These are phyloP conservation scores for Epichloe typhina DNA, from an alignment of 2,329 filamentous ascomycete species.

Conservation along the genomic window DNA sequence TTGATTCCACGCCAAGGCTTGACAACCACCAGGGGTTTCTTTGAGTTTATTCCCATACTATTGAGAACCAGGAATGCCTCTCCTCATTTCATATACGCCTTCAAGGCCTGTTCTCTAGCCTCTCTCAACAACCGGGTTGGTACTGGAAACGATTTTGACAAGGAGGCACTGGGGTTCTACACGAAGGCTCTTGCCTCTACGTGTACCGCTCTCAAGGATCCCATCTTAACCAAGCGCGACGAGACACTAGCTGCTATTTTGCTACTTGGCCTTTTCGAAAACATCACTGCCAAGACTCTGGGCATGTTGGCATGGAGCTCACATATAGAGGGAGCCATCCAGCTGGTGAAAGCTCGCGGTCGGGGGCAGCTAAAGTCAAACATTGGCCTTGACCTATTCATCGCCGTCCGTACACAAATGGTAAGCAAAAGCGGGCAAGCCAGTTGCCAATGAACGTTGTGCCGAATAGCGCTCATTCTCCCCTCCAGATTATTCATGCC, in stretches of 20 bases:
- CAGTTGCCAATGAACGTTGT: too few relatives aligned
- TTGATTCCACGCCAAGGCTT: slow-evolving; percentile 33
- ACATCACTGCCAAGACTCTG: slow-evolving; percentile 40
- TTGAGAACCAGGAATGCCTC: slow-evolving; percentile 28
- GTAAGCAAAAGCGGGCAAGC: slow-evolving; percentile 15
- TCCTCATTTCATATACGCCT: slow-evolving; percentile 38
- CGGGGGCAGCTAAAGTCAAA: slow-evolving; percentile 38
- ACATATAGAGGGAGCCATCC: slow-evolving; percentile 48
- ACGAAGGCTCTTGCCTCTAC: slow-evolving; percentile 38
- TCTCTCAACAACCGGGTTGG: slow-evolving; percentile 38
- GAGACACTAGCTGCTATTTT: slow-evolving; percentile 44
- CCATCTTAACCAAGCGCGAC: slow-evolving; percentile 34
- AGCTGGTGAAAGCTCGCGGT: slow-evolving; percentile 43
- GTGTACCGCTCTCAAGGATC: slow-evolving; percentile 37
- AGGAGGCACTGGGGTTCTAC: slow-evolving; percentile 34
- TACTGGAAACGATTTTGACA: slow-evolving; percentile 18
- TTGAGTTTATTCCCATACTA: slow-evolving; percentile 38
- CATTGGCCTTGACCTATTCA: slow-evolving; percentile 40
- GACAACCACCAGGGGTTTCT: slow-evolving; percentile 33
- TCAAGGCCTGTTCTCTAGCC: slow-evolving; percentile 44
- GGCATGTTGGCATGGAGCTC: slow-evolving; percentile 46
- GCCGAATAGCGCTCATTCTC: background rate
- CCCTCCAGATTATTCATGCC: slow-evolving; percentile 38
- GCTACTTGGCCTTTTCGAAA: slow-evolving; percentile 46
- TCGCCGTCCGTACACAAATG: slow-evolving; percentile 46